phyloP scores from a whole-genome alignment of 139 green algal genomes.

The Axilococcus clingmanii region DNA sequence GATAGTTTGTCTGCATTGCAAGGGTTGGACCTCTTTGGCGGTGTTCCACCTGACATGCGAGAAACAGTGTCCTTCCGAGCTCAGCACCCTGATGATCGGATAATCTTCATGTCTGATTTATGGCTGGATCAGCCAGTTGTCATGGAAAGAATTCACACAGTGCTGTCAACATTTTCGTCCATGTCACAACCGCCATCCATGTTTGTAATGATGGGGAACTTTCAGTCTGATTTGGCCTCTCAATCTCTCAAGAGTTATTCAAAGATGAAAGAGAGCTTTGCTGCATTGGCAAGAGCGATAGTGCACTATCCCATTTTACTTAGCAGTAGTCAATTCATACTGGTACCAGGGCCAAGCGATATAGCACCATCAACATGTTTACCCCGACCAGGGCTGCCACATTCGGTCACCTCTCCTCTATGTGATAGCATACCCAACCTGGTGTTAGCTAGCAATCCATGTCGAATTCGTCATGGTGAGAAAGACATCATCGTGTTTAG shows the following conservation, averaged over 20 bases:
- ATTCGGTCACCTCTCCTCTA: constrained; percentile 41
- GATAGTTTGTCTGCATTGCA: constrained; percentile 45
- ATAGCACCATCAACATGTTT: constrained; percentile 47
- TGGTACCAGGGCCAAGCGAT: constrained; percentile 77
- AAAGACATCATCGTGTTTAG: constrained; percentile 65
- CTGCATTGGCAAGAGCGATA: constrained; percentile 53
- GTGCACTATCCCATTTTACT: constrained; percentile 47
- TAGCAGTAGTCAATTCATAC: constrained; percentile 56
- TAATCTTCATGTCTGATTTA: constrained; percentile 79
- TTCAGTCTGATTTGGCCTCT: constrained; percentile 44
- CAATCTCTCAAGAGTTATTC: constrained; percentile 22
- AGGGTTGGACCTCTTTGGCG: constrained; percentile 79
- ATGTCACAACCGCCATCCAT: constrained; percentile 46
- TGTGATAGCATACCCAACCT: constrained; percentile 38
- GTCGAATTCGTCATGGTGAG: constrained; percentile 41
- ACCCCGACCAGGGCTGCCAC: constrained; percentile 58
- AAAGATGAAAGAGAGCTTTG: constrained; percentile 51
- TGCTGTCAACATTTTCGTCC: constrained; percentile 63
- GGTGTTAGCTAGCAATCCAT: constrained; percentile 73
- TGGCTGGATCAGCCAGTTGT: constrained; percentile 61
- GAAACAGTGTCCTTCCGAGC: constrained; percentile 21
- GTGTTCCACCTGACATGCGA: constrained; percentile 8
- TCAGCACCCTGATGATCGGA: constrained; percentile 27
- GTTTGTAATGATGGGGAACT: constrained; percentile 85
- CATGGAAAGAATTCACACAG: constrained; percentile 40